phyloP scores from a whole-genome alignment of 1,284 basidiomycete species.

The Heterobasidion irregulare region DNA sequence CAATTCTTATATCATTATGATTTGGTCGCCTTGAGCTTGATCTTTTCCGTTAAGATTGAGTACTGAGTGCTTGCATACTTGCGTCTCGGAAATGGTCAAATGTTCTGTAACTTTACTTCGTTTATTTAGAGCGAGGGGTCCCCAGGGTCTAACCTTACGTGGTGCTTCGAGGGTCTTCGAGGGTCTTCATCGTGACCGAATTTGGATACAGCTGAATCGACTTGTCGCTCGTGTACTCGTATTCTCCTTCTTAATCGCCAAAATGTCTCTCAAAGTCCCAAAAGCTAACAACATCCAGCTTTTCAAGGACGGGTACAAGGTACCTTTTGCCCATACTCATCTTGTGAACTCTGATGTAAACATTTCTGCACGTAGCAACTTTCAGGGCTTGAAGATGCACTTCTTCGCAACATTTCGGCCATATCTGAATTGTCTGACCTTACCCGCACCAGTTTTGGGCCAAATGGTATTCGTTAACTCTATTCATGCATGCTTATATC shows the following conservation, averaged over 20 bases:
- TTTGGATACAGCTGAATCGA: not conserved
- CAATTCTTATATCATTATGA: too few species aligned
- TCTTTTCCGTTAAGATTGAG: too few species aligned
- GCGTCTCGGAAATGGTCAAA: too few species aligned
- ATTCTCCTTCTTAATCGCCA: constrained; percentile 4
- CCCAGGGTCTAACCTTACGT: too few species aligned
- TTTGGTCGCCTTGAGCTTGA: too few species aligned
- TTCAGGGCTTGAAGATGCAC: constrained; percentile 89
- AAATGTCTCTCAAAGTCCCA: constrained; percentile 92
- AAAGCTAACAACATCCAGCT: constrained; percentile 85
- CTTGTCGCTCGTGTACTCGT: not conserved
- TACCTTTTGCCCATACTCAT: constrained; percentile 16
- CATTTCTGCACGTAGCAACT: constrained; percentile 50
- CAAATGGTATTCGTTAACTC: constrained; percentile 62
- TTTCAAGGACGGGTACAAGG: constrained; percentile 95
- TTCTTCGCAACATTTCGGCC: constrained; percentile 92
- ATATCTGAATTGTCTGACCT: constrained; percentile 92
- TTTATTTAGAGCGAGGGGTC: too few species aligned
- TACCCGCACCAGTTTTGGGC: constrained; percentile 93
- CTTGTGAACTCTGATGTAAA: not conserved
- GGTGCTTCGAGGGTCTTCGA: too few species aligned
- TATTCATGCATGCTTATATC: not conserved
- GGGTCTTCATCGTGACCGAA: too few species aligned
- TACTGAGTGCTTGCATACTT: too few species aligned
- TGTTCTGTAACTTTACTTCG: too few species aligned